Evolutionary conservation across 1,284 basidiomycete species (phyloP), one percentile per base, ranked within the genome.

Genomic region (Papiliotrema laurentii): DNA sequence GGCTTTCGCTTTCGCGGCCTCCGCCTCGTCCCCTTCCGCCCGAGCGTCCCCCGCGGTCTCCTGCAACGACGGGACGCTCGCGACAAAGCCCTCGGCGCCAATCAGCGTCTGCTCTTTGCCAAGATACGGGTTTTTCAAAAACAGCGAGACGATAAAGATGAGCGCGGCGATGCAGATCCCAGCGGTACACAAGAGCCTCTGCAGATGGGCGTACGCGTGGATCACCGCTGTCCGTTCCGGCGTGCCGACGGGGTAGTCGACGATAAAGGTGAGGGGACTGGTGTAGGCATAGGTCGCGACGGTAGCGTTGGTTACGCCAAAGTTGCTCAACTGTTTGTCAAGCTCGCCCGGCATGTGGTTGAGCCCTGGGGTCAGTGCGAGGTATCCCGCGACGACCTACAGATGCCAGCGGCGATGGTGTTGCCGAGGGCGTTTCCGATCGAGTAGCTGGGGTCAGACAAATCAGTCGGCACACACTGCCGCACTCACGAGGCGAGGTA

Each of bases 331-430:
- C 7, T 53, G 45, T 16, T 44, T 47, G n/a, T 46, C 31, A 9
- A 64, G 39, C 31, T 61, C 54, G 6, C 18, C 28, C 4, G 64
- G 64, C 39, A 64, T 42, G 24, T 40, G 52, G 52, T 62, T 60
- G 38, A 55, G 59, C 59, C 38, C 38, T 39, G 24, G 7, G 25
- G 38, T 39, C 24, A 39, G 38, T 19, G 14, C 16, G n/a, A n/a
- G n/a, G n/a, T 7, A 7, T 6, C n/a, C 16, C 21, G 16, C 13
- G 4, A 6, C 7, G 24, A 39, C 38, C 13, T 25, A 39, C 75
- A 76, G 53, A 77, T 74, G 6, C 68, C 72, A 26, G 70, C 74
- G 5, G 73, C 73, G 54, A 76, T 65, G 18, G 71, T 65, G 50
- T 66, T 65, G 13, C 74, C 74, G 31, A 76, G 55, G 0, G 70